Evolutionary conservation across 257 asterid genomes (phyloP).

Genomic region (Solanum dulcamara): DNA sequence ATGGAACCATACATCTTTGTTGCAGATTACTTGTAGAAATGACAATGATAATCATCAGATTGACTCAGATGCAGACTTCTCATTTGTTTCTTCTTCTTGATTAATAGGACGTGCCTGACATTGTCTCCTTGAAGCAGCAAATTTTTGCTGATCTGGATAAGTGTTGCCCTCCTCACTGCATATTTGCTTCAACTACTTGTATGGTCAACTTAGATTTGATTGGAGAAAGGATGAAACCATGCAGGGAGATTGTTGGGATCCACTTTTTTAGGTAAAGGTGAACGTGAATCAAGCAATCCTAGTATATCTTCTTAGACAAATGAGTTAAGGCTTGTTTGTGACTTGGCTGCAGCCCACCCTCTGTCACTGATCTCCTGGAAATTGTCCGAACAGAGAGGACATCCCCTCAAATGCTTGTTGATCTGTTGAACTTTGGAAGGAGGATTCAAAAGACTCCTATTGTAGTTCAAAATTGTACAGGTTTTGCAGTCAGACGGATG

Average conservation of each 20-base stretch:
- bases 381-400: conserved; percentile 81
- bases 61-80: background rate
- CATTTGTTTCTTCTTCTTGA: background rate
- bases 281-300: background rate
- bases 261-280: conserved; percentile 79
- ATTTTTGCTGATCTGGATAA: conserved; percentile 80
- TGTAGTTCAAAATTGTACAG: conserved; percentile 91
- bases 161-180: conserved; percentile 84
- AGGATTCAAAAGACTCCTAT: conserved; percentile 88
- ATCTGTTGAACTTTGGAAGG: conserved; percentile 78
- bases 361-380: conserved; percentile 91
- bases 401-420: conserved; percentile 74
- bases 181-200: conserved; percentile 85
- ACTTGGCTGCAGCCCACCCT: conserved; percentile 63
- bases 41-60: background rate
- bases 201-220: conserved; percentile 74
- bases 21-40: background rate
- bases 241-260: conserved; percentile 84
- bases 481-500: conserved; percentile 88
- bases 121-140: conserved; percentile 79
- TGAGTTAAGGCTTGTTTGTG: background rate
- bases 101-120: conserved; percentile 82
- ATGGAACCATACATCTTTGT: background rate
- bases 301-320: background rate
- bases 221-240: conserved; percentile 74